phyloP scores from a whole-genome alignment of 2,329 filamentous ascomycete species.

The Reticulascus tulasneorum region DNA sequence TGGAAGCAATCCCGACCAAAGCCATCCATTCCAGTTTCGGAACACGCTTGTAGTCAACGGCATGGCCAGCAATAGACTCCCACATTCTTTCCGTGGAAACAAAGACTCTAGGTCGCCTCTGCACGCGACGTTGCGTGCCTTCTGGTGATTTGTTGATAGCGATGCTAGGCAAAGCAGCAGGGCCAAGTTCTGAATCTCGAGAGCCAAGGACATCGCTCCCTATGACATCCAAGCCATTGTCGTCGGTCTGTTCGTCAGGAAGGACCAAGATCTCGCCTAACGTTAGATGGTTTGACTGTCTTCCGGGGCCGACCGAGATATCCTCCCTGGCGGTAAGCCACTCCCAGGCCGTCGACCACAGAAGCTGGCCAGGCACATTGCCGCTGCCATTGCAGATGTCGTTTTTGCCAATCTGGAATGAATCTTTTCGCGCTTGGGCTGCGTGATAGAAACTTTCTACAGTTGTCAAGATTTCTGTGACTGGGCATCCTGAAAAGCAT shows the following conservation, averaged over 20 bases:
- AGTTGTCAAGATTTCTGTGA: conserved; percentile 10
- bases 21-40: conserved; percentile 57
- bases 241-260: no score
- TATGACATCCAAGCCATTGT: no score
- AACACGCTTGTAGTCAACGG: conserved; percentile 53
- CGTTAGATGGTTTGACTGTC: conserved; percentile 15
- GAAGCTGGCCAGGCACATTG: conserved; percentile 5
- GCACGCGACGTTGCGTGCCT: background rate
- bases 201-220: background rate
- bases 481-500: conserved; percentile 15
- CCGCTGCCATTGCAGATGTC: background rate
- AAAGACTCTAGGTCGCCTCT: conserved; percentile 32
- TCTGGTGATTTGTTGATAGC: background rate
- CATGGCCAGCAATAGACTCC: conserved; percentile 57
- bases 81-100: conserved; percentile 55
- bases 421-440: conserved; percentile 1
- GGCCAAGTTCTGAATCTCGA: background rate
- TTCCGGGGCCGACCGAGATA: conserved; percentile 16
- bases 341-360: conserved; percentile 16
- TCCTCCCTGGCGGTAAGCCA: conserved; percentile 19
- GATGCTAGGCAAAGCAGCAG: background rate
- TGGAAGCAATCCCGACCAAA: conserved; percentile 53
- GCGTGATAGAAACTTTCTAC: conserved; percentile 9
- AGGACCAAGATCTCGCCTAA: conserved; percentile 14
- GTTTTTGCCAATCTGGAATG: background rate